Evolutionary conservation across 108 stramenopile genomes (phyloP).

Genomic region (Ochromonas danica): DNA sequence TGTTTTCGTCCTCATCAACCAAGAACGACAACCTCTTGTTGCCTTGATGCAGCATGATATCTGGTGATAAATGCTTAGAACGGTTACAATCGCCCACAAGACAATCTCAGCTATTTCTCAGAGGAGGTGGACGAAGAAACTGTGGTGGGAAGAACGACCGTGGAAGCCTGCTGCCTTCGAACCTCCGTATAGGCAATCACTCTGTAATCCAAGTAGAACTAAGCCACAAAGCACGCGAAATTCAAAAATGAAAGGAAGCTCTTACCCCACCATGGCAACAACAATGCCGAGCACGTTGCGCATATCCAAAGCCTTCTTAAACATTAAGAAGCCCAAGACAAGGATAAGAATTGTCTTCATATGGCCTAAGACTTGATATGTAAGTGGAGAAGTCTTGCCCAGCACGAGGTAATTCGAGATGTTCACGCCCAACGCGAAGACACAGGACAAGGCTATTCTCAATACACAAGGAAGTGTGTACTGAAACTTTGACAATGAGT

Average conservation of each 20-base stretch:
- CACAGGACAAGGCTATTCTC: conserved; percentile 37
- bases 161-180: neutral
- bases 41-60: too few relatives aligned
- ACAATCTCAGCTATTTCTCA: too few relatives aligned
- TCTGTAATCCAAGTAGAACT: neutral
- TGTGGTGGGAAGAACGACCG: too few relatives aligned
- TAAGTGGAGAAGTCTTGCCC: conserved; percentile 46
- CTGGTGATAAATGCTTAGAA: too few relatives aligned
- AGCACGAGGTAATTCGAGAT: conserved; percentile 47
- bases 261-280: conserved; percentile 22
- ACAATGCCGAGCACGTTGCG: conserved; percentile 30
- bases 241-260: too few relatives aligned
- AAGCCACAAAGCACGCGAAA: neutral
- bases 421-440: conserved; percentile 44
- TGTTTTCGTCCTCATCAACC: too few relatives aligned
- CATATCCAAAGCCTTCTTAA: conserved; percentile 13
- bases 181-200: conserved; percentile 38
- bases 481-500: neutral
- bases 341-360: conserved; percentile 43
- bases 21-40: too few relatives aligned
- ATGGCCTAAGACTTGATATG: conserved; percentile 46
- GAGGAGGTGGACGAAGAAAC: too few relatives aligned
- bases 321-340: conserved; percentile 34
- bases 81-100: too few relatives aligned
- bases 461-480: neutral